Evolutionary conservation across 2,329 filamentous ascomycete species (phyloP).

Genomic region (Claviceps monticola): DNA sequence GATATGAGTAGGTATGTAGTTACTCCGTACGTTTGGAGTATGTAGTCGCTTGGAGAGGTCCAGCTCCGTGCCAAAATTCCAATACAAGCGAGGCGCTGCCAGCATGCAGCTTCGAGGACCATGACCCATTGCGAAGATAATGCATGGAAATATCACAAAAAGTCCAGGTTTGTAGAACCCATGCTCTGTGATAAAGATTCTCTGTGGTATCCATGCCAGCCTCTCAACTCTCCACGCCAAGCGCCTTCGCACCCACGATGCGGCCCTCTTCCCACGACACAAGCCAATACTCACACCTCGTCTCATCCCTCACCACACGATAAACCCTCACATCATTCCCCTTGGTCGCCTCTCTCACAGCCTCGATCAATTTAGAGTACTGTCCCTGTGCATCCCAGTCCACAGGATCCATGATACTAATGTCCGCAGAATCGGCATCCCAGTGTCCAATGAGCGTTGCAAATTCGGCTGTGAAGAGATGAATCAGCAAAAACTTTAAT

Average conservation of each 20-base stretch:
- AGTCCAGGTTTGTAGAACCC: not conserved
- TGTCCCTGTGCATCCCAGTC: conserved; percentile 62
- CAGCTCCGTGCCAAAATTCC: too few species aligned
- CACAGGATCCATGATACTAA: conserved; percentile 51
- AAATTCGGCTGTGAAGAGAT: conserved; percentile 46
- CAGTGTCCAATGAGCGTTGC: conserved; percentile 50
- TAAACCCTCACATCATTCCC: conserved; percentile 65
- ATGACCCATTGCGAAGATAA: not conserved
- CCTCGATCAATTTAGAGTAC: conserved; percentile 56
- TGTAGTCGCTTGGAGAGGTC: too few species aligned
- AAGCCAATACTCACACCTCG: conserved; percentile 68
- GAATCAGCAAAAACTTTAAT: not conserved
- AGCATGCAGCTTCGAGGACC: too few species aligned
- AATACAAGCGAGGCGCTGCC: too few species aligned
- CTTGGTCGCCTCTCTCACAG: conserved; percentile 48
- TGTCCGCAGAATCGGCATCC: conserved; percentile 35
- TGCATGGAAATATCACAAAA: not conserved
- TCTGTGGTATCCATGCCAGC: too few species aligned
- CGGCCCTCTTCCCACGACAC: conserved; percentile 47
- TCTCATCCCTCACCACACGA: conserved; percentile 45
- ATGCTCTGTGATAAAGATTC: too few species aligned
- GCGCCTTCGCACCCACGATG: conserved; percentile 65
- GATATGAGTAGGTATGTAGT: too few species aligned
- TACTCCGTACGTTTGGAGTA: too few species aligned
- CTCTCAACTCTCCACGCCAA: conserved; percentile 50